phyloP scores from a whole-genome alignment of 805 yeast genomes.

The Metschnikowia baotianmanensis region DNA sequence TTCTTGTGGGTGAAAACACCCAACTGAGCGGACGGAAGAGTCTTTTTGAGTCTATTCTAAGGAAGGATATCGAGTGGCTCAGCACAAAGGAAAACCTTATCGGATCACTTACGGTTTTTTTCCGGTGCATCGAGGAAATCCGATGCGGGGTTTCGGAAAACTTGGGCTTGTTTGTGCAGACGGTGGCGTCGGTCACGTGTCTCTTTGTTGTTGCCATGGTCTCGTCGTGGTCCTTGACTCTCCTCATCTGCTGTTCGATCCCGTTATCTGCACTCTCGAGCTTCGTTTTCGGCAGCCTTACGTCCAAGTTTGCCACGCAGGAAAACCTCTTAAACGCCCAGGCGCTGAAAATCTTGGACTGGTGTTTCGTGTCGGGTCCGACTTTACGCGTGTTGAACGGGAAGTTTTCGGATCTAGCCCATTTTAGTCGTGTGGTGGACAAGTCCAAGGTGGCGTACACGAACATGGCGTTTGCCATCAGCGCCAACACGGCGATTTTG shows the following conservation, averaged over 20 bases:
- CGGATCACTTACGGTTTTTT: conserved; percentile 65
- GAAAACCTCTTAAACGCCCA: conserved; percentile 59
- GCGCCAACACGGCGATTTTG: conserved; percentile 55
- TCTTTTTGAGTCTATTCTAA: conserved; percentile 46
- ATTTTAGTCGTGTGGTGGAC: conserved; percentile 39
- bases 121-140: conserved; percentile 72
- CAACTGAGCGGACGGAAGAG: conserved; percentile 52
- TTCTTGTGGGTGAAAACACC: conserved; percentile 69
- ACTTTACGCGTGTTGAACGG: conserved; percentile 64
- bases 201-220: conserved; percentile 63
- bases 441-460: conserved; percentile 40
- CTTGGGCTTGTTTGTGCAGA: conserved; percentile 54
- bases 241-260: conserved; percentile 68
- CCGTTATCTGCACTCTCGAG: conserved; percentile 63
- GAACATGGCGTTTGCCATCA: conserved; percentile 45
- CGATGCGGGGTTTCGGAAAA: conserved; percentile 68
- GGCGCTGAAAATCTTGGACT: conserved; percentile 62
- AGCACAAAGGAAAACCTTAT: conserved; percentile 53
- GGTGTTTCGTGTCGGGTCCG: conserved; percentile 61
- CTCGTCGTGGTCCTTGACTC: conserved; percentile 82
- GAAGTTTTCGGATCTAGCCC: conserved; percentile 47
- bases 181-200: conserved; percentile 51
- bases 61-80: conserved; percentile 56
- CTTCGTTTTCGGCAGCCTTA: conserved; percentile 47
- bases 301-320: conserved; percentile 45